A percentile compares a stretch with the other conserved stretches of the same genome.
Conservation (phyloP, 805 yeast species). For the Yarrowia sp. region DNA sequence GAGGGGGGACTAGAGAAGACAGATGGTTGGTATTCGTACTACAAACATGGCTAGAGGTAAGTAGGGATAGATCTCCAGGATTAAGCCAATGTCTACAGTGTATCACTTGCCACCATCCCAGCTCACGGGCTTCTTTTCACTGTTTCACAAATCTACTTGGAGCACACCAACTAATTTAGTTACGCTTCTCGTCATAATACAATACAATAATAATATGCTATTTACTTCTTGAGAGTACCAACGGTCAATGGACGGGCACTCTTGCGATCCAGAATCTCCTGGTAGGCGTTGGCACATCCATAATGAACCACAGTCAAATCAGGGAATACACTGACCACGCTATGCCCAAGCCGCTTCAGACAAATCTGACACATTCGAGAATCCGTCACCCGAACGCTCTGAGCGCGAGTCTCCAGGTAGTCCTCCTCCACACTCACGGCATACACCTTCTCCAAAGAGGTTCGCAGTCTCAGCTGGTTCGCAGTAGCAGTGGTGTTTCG, state of each 20-base stretch:
- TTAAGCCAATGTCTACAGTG: too few species aligned
- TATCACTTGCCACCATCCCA: too few species aligned
- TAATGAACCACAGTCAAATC: conserved; percentile 59
- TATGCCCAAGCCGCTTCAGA: conserved; percentile 60
- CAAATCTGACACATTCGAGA: conserved; percentile 66
- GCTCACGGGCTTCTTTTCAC: too few species aligned
- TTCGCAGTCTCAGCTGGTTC: conserved; percentile 54
- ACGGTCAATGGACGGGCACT: conserved; percentile 7
- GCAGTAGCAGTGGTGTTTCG: conserved; percentile 53
- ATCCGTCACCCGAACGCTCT: conserved; percentile 53
- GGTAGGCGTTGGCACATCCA: conserved; percentile 55
- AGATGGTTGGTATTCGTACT: too few species aligned
- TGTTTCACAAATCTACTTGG: too few species aligned
- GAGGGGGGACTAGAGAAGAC: too few species aligned
- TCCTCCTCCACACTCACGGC: conserved; percentile 57
- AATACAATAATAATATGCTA: conserved; percentile 15
- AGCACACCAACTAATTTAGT: too few species aligned
- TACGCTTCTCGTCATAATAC: background rate
- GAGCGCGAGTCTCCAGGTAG: conserved; percentile 53
- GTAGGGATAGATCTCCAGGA: too few species aligned
- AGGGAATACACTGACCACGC: conserved; percentile 60
- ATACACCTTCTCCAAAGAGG: conserved; percentile 62
- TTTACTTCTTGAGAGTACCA: background rate
- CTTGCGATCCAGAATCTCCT: conserved; percentile 34
- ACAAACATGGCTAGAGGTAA: too few species aligned